Evolutionary conservation across 1,284 basidiomycete genomes (phyloP), one percentile per base, ranked within the genome.

Genomic region (Malassezia pachydermatis): DNA sequence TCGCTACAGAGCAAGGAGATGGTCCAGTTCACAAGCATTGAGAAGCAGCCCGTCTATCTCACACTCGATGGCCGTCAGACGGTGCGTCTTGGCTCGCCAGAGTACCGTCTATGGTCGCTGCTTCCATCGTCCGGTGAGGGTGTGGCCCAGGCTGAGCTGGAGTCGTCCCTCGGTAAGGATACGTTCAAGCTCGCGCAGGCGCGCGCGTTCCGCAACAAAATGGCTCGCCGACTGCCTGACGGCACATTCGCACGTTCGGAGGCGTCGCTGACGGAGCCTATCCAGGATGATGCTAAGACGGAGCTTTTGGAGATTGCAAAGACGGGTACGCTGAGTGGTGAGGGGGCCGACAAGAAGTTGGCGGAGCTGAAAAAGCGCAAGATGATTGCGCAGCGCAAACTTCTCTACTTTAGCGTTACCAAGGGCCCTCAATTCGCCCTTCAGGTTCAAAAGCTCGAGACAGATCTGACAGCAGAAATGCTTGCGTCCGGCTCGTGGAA

Each of bases 401-500:
- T 84, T 5, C 84, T 95, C 72, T 95, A 89, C 83, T 98, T 92
- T 76, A 80, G 82, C 14, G 83, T 94, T 19, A 74, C 77, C 23
- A 95, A 94, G 73, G 94, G 94, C 1, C 63, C 81, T 3, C 78
- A 82, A 50, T 99, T 96, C 76, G 86, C 86, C 67, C 87, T 86
- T 4, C 88, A 86, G 14, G 84, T 86, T n/a, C 83, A 84, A 47
- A 95, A 94, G 75, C 84, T 84, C n/a, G 92, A 98, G 74, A 98
- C 94, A 10, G 94, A 98, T 75, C 77, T 99, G 43, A 96, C 92
- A 0, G 84, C 81, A 7, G 94, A 99, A 54, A 92, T 98, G 86
- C 77, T 99, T 37, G 79, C 82, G 57, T 85, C 84, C 14, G 68
- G 68, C 16, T 48, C 54, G 30, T 71, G 68, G 68, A 60, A 65